Evolutionary conservation across 2,329 filamentous ascomycete species (phyloP).

Genomic region (Byssoonygena ceratinophila): DNA sequence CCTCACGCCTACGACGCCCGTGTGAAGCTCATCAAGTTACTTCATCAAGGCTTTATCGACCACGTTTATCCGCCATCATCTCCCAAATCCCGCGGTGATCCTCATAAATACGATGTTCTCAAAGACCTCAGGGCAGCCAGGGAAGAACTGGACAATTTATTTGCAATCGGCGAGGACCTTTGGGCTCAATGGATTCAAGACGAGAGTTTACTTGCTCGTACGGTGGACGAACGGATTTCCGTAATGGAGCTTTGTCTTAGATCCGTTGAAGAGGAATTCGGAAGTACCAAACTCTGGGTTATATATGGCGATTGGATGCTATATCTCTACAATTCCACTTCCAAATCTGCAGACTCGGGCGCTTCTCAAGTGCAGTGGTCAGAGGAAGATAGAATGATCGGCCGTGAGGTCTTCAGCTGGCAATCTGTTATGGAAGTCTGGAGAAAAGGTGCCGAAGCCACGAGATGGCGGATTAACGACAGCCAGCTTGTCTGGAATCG

Average conservation of each 20-base stretch:
- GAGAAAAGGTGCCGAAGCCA: constrained; percentile 46
- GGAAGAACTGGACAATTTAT: constrained; percentile 51
- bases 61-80: constrained; percentile 39
- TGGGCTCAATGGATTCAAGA: constrained; percentile 56
- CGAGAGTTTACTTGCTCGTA: constrained; percentile 47
- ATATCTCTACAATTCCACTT: constrained; percentile 44
- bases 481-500: constrained; percentile 54
- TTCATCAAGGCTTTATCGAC: constrained; percentile 40
- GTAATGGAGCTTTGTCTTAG: constrained; percentile 51
- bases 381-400: constrained; percentile 48
- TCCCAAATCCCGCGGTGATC: constrained; percentile 37
- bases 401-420: constrained; percentile 49
- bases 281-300: constrained; percentile 52
- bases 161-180: constrained; percentile 52
- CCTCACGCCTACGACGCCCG: constrained; percentile 40
- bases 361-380: constrained; percentile 33
- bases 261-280: constrained; percentile 51
- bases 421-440: constrained; percentile 47
- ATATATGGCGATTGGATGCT: constrained; percentile 53
- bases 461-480: constrained; percentile 51
- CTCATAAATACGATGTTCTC: constrained; percentile 38
- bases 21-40: constrained; percentile 37
- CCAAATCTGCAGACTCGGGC: constrained; percentile 28
- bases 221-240: constrained; percentile 46
- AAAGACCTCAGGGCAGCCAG: constrained; percentile 40